Evolutionary conservation across 768 basidiomycete species (phyloP).

Genomic region (Coprinopsis marcescibilis): DNA sequence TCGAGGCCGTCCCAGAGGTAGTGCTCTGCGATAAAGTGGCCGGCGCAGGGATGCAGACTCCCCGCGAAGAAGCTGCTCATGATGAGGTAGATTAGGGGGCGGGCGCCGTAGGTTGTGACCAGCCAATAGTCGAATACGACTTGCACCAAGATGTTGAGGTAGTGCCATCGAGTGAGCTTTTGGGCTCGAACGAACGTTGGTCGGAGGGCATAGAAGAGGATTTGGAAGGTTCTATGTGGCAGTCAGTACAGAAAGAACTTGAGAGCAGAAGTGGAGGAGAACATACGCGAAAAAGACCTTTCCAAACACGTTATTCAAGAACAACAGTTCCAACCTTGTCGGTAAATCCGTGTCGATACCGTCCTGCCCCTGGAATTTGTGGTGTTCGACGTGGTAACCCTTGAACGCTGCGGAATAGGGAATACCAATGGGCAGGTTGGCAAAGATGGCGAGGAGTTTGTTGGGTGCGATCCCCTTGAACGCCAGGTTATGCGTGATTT

Average conservation of each 20-base stretch:
- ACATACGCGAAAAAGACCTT: conserved; percentile 97
- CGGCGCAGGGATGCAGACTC: conserved; percentile 91
- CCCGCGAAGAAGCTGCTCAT: conserved; percentile 95
- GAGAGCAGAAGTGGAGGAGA: conserved; percentile 19
- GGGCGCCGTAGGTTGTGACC: conserved; percentile 35
- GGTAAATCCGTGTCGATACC: conserved; percentile 96
- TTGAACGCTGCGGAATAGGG: conserved; percentile 97
- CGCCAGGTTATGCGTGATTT: conserved; percentile 96
- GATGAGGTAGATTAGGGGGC: conserved; percentile 73
- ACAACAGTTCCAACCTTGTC: conserved; percentile 74
- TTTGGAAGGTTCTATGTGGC: conserved; percentile 80
- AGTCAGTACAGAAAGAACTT: background rate
- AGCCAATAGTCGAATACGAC: conserved; percentile 69
- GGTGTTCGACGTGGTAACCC: conserved; percentile 93
- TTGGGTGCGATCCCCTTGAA: conserved; percentile 80
- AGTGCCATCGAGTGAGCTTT: conserved; percentile 76
- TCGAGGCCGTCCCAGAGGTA: conserved; percentile 89
- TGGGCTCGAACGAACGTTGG: conserved; percentile 90
- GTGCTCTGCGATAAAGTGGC: conserved; percentile 97
- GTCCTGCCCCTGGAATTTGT: conserved; percentile 93
- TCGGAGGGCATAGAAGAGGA: conserved; percentile 95
- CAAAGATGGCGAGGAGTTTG: conserved; percentile 82
- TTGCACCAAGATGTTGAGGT: conserved; percentile 67
- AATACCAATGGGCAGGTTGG: conserved; percentile 90
- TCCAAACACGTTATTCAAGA: conserved; percentile 91